Conservation (phyloP, 352 stramenopile genomes). For the Phytophthora idaei region DNA sequence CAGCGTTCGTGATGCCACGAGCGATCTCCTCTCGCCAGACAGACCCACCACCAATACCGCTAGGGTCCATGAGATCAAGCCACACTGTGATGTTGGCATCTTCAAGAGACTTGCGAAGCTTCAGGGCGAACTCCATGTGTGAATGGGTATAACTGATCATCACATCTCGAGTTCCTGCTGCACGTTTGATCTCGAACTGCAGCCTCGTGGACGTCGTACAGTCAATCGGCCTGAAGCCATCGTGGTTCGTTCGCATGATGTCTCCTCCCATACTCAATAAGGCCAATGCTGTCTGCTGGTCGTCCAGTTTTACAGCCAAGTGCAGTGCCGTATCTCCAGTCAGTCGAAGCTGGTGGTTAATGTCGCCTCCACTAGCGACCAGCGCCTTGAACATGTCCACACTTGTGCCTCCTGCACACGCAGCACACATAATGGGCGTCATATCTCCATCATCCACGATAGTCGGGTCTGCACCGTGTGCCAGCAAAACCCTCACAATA, state of each 20-base stretch:
- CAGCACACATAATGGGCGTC: conserved; percentile 77
- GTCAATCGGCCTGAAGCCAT: conserved; percentile 69
- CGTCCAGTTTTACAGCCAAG: conserved; percentile 81
- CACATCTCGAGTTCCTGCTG: conserved; percentile 73
- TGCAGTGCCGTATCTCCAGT: conserved; percentile 80
- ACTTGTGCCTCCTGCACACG: conserved; percentile 68
- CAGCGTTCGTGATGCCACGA: conserved; percentile 70
- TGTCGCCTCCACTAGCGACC: conserved; percentile 64
- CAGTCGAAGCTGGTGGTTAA: conserved; percentile 72
- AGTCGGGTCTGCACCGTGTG: conserved; percentile 62
- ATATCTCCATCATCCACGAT: conserved; percentile 78
- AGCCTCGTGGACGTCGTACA: conserved; percentile 79
- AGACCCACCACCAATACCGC: conserved; percentile 74
- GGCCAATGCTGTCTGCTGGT: conserved; percentile 71
- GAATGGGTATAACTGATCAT: conserved; percentile 91
- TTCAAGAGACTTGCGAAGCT: conserved; percentile 72
- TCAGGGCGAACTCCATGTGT: conserved; percentile 78
- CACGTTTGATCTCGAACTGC: conserved; percentile 79
- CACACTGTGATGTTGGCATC: conserved; percentile 79
- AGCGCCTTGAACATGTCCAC: conserved; percentile 78
- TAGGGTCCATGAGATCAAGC: conserved; percentile 86
- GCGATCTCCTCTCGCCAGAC: conserved; percentile 87
- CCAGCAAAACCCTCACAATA: conserved; percentile 61
- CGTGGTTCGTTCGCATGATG: conserved; percentile 78
- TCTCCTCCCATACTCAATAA: conserved; percentile 74